These are phyloP conservation scores for Taphrina pruni DNA, from an alignment of 1,139 yeast genomes.

Conservation along the genomic window DNA sequence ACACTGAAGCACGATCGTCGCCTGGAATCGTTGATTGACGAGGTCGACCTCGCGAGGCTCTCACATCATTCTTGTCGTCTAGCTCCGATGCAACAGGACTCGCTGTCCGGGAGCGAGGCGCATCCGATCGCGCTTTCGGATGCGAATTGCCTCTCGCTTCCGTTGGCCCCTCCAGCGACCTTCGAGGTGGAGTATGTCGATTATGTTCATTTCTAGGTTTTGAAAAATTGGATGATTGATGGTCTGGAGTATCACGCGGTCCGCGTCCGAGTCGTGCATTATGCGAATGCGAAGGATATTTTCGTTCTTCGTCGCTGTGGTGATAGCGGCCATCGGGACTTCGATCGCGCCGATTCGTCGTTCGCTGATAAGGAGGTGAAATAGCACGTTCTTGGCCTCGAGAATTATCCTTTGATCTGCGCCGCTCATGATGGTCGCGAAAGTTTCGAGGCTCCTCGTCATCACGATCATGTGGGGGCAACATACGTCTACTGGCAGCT, in stretches of 20 bases:
- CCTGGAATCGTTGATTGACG: not conserved
- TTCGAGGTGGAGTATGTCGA: too few relatives aligned
- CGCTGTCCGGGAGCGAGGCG: not conserved
- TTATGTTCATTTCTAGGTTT: too few relatives aligned
- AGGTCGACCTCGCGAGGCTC: not conserved
- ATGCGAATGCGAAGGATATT: slow-evolving; percentile 2
- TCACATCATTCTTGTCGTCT: not conserved
- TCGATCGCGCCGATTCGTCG: not conserved
- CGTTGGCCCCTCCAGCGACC: too few relatives aligned
- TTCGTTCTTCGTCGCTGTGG: not conserved
- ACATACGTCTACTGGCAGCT: not conserved
- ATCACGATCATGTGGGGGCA: not conserved
- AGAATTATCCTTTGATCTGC: not conserved
- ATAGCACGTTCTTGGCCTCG: not conserved
- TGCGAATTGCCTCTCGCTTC: too few relatives aligned
- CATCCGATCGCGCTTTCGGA: too few relatives aligned
- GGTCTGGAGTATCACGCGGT: not conserved
- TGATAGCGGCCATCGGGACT: not conserved
- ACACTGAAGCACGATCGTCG: too few relatives aligned
- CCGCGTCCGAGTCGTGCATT: not conserved
- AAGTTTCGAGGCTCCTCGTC: not conserved
- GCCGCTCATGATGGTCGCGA: not conserved
- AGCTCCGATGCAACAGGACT: not conserved
- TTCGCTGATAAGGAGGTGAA: not conserved
- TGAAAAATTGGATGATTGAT: not conserved